Evolutionary conservation across 164 flowering plant species (phyloP).

Genomic region (Sedum album): DNA sequence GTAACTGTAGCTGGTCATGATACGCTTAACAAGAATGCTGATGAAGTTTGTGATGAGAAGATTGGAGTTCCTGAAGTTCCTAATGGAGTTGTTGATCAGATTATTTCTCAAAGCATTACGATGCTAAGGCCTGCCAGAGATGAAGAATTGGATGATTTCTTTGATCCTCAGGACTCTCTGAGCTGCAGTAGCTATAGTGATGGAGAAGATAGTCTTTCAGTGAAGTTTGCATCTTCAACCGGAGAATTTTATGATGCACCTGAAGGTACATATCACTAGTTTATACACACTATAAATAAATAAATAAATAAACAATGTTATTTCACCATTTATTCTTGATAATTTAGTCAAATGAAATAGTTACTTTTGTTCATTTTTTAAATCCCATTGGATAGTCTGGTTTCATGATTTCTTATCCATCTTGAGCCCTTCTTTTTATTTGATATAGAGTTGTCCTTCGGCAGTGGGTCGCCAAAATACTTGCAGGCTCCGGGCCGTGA

Average conservation of each 20-base stretch:
- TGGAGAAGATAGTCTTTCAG: slow-evolving; percentile 36
- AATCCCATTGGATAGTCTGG: neutral
- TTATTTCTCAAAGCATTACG: slow-evolving; percentile 15
- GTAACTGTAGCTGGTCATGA: neutral
- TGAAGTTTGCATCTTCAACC: slow-evolving; percentile 26
- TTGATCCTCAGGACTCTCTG: slow-evolving; percentile 59
- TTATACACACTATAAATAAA: neutral
- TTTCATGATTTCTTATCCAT: neutral
- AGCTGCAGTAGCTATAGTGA: slow-evolving; percentile 48
- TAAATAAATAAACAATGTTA: no score
- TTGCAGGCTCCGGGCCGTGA: slow-evolving; percentile 22
- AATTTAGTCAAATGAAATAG: neutral
- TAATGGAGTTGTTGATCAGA: slow-evolving; percentile 13
- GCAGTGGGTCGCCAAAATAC: slow-evolving; percentile 27
- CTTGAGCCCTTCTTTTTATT: neutral
- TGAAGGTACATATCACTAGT: slow-evolving; percentile 51
- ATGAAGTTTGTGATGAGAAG: neutral
- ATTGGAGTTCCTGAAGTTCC: slow-evolving; percentile 9
- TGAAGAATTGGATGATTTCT: slow-evolving; percentile 47
- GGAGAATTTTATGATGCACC: slow-evolving; percentile 84
- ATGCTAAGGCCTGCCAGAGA: slow-evolving; percentile 20
- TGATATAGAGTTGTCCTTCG: slow-evolving; percentile 60
- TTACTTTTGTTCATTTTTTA: neutral
- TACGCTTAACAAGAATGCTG: slow-evolving; percentile 12
- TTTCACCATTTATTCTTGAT: neutral